Base-by-base conservation (phyloP, 208 protist species). In the Strigomonas galati region DNA sequence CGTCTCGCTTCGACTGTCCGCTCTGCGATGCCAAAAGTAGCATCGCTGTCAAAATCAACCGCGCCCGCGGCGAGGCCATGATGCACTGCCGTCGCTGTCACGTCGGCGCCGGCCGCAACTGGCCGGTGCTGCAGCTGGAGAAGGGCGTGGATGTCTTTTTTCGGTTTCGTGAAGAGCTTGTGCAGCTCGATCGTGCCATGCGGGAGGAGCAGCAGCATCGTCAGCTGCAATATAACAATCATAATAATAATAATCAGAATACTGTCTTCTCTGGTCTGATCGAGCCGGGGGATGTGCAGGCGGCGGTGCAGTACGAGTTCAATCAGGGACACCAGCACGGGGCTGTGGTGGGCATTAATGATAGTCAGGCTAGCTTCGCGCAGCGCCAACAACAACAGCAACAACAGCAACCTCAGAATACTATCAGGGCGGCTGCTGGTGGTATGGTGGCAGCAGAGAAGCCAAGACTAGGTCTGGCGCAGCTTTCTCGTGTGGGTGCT, bases 61-160 rank as follows among this genome's bases (percentile, higher is more conserved):
- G 82, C 7, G 65, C 56, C n/a, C 78, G 52, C 35, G 75, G 74
- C 32, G 72, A 78, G 26, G 91, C 86, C 7, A 75, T 53, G 26
- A 75, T 96, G 19, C 73, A 85, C 49, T 96, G 91, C 72, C 85
- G 87, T 27, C 35, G 69, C 23, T 96, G 91, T 40, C 71, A 78
- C 14, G 76, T 79, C 2, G 85, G 90, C 9, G 67, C 62, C 0
- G 78, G 65, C 17, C 69, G 69, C 19, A 53, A 75, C 40, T 92
- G 80, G 66, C 72, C 62, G 21, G 76, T 93, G 28, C 73, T 89
- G 44, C 78, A 75, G 14, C 67, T 93, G 23, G 90, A 96, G 69
- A 91, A 91, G 65, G 69, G 78, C 1, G 87, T 93, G 0, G 91
- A 96, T 62, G 85, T 93, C 15, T 96, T 93, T 63, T 96, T 96